Evolutionary conservation across 2,329 filamentous ascomycete genomes (phyloP).

Genomic region (Teratosphaeria zuluensis): DNA sequence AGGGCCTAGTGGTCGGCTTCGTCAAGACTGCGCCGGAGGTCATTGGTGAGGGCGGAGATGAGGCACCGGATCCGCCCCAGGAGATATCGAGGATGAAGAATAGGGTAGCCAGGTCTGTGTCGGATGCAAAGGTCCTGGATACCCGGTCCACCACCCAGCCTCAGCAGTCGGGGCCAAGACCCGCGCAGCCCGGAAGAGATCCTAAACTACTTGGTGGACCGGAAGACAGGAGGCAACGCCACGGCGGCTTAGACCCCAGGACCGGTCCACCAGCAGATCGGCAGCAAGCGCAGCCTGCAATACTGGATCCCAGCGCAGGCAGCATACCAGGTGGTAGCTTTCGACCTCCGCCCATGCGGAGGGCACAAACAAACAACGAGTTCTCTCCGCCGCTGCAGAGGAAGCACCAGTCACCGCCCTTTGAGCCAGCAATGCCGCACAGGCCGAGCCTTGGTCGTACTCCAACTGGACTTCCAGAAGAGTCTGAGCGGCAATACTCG

Average conservation of each 20-base stretch:
- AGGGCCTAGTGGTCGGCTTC: slow-evolving; percentile 67
- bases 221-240: slow-evolving; percentile 3
- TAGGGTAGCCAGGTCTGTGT: slow-evolving; percentile 16
- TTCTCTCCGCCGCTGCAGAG: slow-evolving; percentile 16
- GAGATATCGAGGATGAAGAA: slow-evolving; percentile 57
- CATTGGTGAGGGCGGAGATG: slow-evolving; percentile 87
- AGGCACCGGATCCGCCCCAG: slow-evolving; percentile 60
- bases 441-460: slow-evolving; percentile 14
- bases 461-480: slow-evolving; percentile 16
- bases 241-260: background rate
- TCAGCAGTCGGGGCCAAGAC: background rate
- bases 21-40: slow-evolving; percentile 62
- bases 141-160: background rate
- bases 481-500: background rate
- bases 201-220: slow-evolving; percentile 9
- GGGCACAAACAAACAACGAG: slow-evolving; percentile 17
- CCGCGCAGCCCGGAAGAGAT: background rate
- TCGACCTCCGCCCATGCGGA: slow-evolving; percentile 11
- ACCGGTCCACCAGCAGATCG: background rate
- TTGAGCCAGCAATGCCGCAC: slow-evolving; percentile 6
- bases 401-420: slow-evolving; percentile 14
- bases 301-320: background rate
- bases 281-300: background rate
- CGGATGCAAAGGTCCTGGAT: slow-evolving; percentile 9
- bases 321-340: slow-evolving; percentile 5